phyloP scores from a whole-genome alignment of 2,329 filamentous ascomycete genomes.

The Fusarium sarcochroum region DNA sequence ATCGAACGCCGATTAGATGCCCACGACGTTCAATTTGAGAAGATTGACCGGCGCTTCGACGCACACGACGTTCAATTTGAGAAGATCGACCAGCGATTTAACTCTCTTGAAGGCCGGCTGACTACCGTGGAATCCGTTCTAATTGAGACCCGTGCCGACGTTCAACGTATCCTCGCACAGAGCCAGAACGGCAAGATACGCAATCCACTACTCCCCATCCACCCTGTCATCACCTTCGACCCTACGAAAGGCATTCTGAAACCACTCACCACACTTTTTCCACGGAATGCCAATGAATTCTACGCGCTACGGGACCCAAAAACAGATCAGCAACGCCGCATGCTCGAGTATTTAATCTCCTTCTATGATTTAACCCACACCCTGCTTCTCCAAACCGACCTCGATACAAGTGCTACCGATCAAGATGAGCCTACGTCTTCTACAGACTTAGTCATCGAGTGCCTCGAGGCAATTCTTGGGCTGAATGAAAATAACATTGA shows the following conservation, averaged over 20 bases:
- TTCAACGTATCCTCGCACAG: not conserved
- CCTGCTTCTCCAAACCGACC: not conserved
- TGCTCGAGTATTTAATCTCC: not conserved
- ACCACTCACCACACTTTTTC: not conserved
- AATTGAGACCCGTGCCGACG: not conserved
- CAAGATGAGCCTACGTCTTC: not conserved
- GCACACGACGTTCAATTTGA: too few species aligned
- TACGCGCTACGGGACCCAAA: not conserved
- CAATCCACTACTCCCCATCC: not conserved
- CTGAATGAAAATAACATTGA: constrained; percentile 1
- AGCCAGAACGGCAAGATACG: not conserved
- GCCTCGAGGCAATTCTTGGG: constrained; percentile 1
- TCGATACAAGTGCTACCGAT: not conserved
- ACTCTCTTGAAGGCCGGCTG: too few species aligned
- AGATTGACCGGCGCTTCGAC: too few species aligned
- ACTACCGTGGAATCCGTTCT: not conserved
- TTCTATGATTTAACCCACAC: not conserved
- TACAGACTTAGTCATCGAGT: not conserved
- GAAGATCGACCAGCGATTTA: not conserved
- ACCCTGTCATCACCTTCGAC: not conserved
- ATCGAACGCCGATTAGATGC: too few species aligned
- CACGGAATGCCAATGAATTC: constrained; percentile 1
- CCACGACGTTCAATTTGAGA: too few species aligned
- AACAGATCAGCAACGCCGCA: not conserved
- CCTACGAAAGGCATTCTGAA: not conserved